Evolutionary conservation across 1,139 yeast genomes (phyloP), one percentile per base, ranked within the genome.

Genomic region (Candida sp.): DNA sequence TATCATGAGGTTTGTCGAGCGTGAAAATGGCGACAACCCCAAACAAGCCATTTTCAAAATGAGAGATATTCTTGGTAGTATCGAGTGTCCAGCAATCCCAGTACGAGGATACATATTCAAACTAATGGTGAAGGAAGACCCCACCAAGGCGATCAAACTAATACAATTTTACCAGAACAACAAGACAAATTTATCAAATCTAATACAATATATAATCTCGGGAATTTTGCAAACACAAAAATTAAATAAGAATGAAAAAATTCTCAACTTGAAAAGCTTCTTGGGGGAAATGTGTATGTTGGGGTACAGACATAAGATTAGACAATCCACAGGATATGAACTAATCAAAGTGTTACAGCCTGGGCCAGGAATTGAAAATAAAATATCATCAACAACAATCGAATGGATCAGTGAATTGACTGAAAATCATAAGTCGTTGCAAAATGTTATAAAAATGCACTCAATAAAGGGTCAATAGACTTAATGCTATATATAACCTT

Each of bases 111-210:
- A 48, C 40, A 45, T 64, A n/a, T 57, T 59, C 40, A 57, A 56
- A 45, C 45, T 54, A 22, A 53, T 66, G 46, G 64, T 67, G 6
- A 45, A 51, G 27, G 58, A 58, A 15, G 61, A 64, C 36, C 67
- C 68, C 4, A 32, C 34, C 22, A 54, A 55, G 29, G 51, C 67
- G 2, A 27, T 61, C 12, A 51, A 53, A 40, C 50, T 68, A 19
- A 50, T 66, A 19, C 44, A 53, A 1, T 47, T 47, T 25, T 60
- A 64, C 49, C 44, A 53, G 23, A 40, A 49, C 5, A 53, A 51
- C 15, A 55, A 57, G 37, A 38, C 52, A 3, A 39, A 49, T 4
- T 43, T 67, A 22, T 46, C 54, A 3, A 48, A 50, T 30, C 45
- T 56, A 21, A 48, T 62, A 48, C 47, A 53, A 11, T 58, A 58